Evolutionary conservation across 2,329 filamentous ascomycete genomes (phyloP), one percentile per base, ranked within the genome.

Genomic region (Volutella citrinella): DNA sequence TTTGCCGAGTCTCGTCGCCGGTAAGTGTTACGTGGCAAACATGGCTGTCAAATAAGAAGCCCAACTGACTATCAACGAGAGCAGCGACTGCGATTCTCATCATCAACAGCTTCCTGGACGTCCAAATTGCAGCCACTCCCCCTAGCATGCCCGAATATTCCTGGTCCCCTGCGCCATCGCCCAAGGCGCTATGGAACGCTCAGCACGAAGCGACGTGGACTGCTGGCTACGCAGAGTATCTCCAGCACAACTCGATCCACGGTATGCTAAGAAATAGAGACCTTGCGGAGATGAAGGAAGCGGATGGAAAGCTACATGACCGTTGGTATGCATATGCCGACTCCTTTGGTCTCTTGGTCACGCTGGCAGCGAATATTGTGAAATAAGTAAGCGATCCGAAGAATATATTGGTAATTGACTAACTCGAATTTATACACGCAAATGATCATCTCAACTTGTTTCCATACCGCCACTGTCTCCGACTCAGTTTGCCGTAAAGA

Each of bases 401-500:
- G n/a, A n/a, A n/a, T n/a, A n/a, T n/a, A n/a, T n/a, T n/a, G n/a
- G n/a, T n/a, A n/a, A n/a, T n/a, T n/a, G n/a, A n/a, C n/a, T n/a
- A n/a, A n/a, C n/a, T n/a, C n/a, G n/a, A n/a, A n/a, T n/a, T n/a
- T n/a, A n/a, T n/a, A n/a, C n/a, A n/a, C n/a, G n/a, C n/a, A n/a
- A n/a, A n/a, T n/a, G n/a, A n/a, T n/a, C n/a, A n/a, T n/a, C n/a
- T n/a, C n/a, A n/a, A n/a, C n/a, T n/a, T n/a, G n/a, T n/a, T n/a
- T n/a, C n/a, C n/a, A n/a, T n/a, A n/a, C n/a, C n/a, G n/a, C n/a
- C n/a, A n/a, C n/a, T n/a, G n/a, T n/a, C n/a, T n/a, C n/a, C n/a
- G n/a, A n/a, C n/a, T n/a, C n/a, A n/a, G n/a, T n/a, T n/a, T n/a
- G 47, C 48, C 24, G 48, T 30, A 28, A 63, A 64, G 2, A 52